These are phyloP conservation scores for Chrysochromulina parva DNA, from an alignment of 78 protist species.

Conservation along the genomic window DNA sequence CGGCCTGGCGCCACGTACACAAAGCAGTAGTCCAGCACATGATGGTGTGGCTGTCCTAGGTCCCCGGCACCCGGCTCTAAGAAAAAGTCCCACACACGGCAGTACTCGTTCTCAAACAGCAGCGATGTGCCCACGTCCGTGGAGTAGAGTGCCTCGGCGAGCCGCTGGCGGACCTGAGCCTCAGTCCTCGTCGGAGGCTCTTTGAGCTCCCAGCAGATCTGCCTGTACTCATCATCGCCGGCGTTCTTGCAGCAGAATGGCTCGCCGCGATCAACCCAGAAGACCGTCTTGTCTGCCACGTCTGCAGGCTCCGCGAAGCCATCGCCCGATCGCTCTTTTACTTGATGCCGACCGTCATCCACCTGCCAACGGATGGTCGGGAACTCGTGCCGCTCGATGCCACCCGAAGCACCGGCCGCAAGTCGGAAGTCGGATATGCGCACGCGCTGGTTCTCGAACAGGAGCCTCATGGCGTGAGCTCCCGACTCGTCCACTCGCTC, in stretches of 20 bases:
- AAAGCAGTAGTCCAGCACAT: not conserved
- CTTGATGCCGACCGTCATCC: not conserved
- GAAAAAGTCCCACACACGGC: not conserved
- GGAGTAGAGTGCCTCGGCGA: not conserved
- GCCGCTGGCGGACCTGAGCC: not conserved
- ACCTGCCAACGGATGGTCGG: not conserved
- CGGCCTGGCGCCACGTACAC: not conserved
- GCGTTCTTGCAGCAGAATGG: not conserved
- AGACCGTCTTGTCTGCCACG: not conserved
- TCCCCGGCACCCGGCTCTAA: not conserved
- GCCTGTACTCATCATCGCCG: not conserved
- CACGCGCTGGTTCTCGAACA: not conserved
- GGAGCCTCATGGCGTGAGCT: not conserved
- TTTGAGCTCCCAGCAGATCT: not conserved
- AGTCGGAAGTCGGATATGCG: not conserved
- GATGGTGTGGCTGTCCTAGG: not conserved
- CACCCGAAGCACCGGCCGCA: not conserved
- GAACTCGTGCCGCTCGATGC: not conserved
- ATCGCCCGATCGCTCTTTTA: not conserved
- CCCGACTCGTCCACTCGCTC: too few relatives aligned
- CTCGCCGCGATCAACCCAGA: not conserved
- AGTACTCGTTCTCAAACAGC: not conserved
- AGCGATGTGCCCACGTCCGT: not conserved
- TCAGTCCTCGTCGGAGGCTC: not conserved
- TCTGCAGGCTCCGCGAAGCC: not conserved